A percentile compares a stretch with the other conserved stretches of the same genome.
Evolutionary conservation across 768 basidiomycete genomes (phyloP).

Genomic region (Mycena galericulata): DNA sequence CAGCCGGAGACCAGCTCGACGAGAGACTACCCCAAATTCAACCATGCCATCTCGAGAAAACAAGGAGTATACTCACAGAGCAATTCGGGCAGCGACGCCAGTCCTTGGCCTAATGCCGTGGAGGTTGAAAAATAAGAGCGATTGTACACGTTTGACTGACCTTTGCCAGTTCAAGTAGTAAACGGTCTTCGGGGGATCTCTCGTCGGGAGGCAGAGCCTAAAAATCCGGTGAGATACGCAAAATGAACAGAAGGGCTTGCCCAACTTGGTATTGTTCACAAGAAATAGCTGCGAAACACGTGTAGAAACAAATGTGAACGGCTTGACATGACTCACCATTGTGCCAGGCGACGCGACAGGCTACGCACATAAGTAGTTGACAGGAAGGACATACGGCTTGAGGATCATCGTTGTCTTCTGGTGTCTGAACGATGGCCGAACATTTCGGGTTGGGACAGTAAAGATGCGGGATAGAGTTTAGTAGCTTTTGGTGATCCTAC

Average conservation of each 20-base stretch:
- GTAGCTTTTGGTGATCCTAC: conserved; percentile 50
- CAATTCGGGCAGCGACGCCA: conserved; percentile 55
- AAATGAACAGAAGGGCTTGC: not conserved
- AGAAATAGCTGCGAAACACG: conserved; percentile 35
- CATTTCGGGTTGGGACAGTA: conserved; percentile 55
- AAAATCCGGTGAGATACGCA: conserved; percentile 2
- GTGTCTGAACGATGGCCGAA: conserved; percentile 48
- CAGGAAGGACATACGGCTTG: conserved; percentile 51
- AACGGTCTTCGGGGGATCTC: conserved; percentile 52
- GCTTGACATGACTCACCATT: conserved; percentile 37
- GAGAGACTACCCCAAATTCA: conserved; percentile 35
- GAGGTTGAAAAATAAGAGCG: not conserved
- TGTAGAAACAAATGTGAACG: not conserved
- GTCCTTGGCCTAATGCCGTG: conserved; percentile 43
- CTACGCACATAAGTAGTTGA: conserved; percentile 46
- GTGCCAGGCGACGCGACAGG: conserved; percentile 52
- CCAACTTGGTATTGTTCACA: conserved; percentile 48
- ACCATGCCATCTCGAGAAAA: not conserved
- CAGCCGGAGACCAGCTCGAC: conserved; percentile 48
- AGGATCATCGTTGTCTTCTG: conserved; percentile 48
- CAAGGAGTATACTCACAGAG: conserved; percentile 30
- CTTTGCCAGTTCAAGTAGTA: conserved; percentile 48
- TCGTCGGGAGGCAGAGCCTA: conserved; percentile 52
- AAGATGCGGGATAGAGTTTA: conserved; percentile 48
- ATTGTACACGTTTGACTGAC: conserved; percentile 22